phyloP scores from a whole-genome alignment of 2,329 filamentous ascomycete genomes.

The Myriosclerotinia duriaeana region DNA sequence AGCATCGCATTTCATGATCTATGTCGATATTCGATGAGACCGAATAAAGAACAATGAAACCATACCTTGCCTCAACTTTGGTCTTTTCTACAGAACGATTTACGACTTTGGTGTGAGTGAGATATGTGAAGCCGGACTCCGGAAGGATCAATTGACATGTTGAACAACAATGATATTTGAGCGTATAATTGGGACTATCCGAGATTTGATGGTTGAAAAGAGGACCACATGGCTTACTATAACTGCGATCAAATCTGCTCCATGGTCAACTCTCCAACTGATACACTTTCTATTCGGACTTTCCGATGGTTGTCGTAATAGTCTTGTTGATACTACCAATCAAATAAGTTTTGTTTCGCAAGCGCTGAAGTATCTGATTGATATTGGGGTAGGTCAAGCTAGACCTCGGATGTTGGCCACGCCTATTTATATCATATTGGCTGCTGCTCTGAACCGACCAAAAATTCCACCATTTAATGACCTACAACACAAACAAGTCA shows the following conservation, averaged over 20 bases:
- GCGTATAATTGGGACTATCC: background rate
- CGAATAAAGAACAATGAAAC: constrained; percentile 20
- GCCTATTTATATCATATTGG: background rate
- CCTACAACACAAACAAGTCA: background rate
- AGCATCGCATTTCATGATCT: constrained; percentile 20
- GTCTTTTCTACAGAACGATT: background rate
- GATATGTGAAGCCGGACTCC: constrained; percentile 3
- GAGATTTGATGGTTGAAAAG: background rate
- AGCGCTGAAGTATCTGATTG: background rate
- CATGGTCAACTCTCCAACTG: background rate
- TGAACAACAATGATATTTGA: constrained; percentile 5
- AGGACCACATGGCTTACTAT: background rate
- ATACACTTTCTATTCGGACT: background rate
- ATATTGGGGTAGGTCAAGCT: background rate
- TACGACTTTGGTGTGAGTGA: constrained; percentile 20
- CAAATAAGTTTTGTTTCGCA: background rate
- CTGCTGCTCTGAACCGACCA: background rate
- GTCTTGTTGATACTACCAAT: background rate
- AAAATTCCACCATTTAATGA: background rate
- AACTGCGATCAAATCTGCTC: background rate
- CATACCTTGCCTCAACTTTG: constrained; percentile 17
- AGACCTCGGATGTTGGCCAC: background rate
- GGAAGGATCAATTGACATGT: constrained; percentile 9
- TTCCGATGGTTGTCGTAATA: background rate
- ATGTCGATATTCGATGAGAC: constrained; percentile 23